Evolutionary conservation across 345 rosid species (phyloP).

Genomic region (Conringia planisiliqua): DNA sequence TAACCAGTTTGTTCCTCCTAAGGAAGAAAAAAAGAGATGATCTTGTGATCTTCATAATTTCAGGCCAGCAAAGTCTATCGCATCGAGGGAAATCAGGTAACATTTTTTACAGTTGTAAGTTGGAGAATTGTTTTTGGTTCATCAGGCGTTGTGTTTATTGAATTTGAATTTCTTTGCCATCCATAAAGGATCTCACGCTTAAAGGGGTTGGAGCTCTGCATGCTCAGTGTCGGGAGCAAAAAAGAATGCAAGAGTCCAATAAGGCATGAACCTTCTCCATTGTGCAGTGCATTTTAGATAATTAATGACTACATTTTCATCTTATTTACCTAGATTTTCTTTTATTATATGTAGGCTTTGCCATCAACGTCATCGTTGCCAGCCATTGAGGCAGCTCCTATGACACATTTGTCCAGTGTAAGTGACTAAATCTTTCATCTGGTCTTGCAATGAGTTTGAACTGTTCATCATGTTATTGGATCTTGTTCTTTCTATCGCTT

Average conservation of each 20-base stretch:
- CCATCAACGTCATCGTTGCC: conserved; percentile 29
- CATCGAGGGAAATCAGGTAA: conserved; percentile 54
- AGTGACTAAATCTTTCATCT: conserved; percentile 4
- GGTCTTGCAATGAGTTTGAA: not conserved
- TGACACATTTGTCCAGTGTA: conserved; percentile 44
- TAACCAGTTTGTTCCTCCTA: not conserved
- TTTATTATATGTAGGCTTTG: conserved; percentile 37
- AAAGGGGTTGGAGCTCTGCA: conserved; percentile 44
- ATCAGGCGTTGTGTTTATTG: not conserved
- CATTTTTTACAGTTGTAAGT: not conserved
- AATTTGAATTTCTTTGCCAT: not conserved
- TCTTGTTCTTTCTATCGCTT: conserved; percentile 10
- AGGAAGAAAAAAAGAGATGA: not conserved
- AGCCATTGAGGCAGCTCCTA: conserved; percentile 38
- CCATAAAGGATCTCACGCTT: conserved; percentile 30
- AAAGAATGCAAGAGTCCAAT: conserved; percentile 29
- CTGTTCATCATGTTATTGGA: not conserved
- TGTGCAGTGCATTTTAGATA: not conserved
- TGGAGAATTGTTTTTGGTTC: conserved; percentile 4
- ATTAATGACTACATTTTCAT: not conserved
- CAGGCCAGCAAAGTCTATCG: conserved; percentile 57
- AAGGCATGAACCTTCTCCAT: conserved; percentile 42
- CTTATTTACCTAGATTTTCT: not conserved
- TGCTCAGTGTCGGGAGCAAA: conserved; percentile 39
- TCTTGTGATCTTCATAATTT: conserved; percentile 7